These are phyloP conservation scores for Umbilicus rupestris DNA, from an alignment of 164 flowering plant genomes.

Conservation along the genomic window DNA sequence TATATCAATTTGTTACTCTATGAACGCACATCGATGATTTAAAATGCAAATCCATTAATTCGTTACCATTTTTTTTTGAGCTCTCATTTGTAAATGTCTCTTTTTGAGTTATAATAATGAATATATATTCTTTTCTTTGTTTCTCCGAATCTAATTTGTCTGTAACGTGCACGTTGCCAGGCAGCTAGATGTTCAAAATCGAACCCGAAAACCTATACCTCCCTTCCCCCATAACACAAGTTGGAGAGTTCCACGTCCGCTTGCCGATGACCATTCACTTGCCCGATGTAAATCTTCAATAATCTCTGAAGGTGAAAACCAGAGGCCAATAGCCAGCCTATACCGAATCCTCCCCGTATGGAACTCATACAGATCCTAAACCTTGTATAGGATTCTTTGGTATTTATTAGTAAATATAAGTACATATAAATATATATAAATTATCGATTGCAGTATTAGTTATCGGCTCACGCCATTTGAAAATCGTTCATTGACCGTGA, in stretches of 20 bases:
- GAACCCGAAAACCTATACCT: conserved; percentile 69
- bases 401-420: too few relatives aligned
- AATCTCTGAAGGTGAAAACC: conserved; percentile 68
- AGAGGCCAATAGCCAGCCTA: conserved; percentile 25
- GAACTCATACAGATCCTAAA: too few relatives aligned
- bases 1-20: too few relatives aligned
- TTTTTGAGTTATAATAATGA: too few relatives aligned
- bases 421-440: too few relatives aligned
- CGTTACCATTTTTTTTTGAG: not conserved
- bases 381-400: too few relatives aligned
- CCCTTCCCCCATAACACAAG: conserved; percentile 46
- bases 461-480: too few relatives aligned
- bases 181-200: conserved; percentile 58
- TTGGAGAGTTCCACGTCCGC: conserved; percentile 69
- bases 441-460: too few relatives aligned
- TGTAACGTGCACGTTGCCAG: conserved; percentile 56
- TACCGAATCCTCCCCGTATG: too few relatives aligned
- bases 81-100: too few relatives aligned
- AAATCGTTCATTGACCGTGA: too few relatives aligned
- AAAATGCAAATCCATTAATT: not conserved
- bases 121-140: too few relatives aligned
- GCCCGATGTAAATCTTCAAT: conserved; percentile 60
- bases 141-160: not conserved
- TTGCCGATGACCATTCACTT: conserved; percentile 71
- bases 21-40: not conserved